phyloP scores from a whole-genome alignment of 2,329 filamentous ascomycete species.

The Calonectria pteridis region DNA sequence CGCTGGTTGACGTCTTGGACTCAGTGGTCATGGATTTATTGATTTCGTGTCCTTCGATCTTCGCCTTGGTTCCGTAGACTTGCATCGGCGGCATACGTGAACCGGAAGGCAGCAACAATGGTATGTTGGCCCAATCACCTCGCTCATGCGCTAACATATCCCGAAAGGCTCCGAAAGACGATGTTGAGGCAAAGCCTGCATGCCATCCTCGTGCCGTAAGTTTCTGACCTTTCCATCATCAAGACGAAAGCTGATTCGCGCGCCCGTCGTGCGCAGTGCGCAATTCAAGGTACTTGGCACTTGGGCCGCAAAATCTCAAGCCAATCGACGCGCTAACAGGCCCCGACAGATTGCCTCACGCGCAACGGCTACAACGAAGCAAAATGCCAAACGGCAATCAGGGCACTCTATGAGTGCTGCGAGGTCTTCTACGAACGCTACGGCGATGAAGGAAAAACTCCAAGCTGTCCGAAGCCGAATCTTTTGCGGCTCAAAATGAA shows the following conservation, averaged over 20 bases:
- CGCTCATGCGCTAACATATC: neutral
- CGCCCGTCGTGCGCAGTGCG: slow-evolving; percentile 71
- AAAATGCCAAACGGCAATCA: slow-evolving; percentile 82
- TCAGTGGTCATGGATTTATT: neutral
- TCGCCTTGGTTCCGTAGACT: neutral
- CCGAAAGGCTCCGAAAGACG: slow-evolving; percentile 67
- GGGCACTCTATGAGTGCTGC: slow-evolving; percentile 94
- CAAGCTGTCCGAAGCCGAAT: slow-evolving; percentile 87
- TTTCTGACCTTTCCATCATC: slow-evolving; percentile 17
- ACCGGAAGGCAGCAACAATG: slow-evolving; percentile 9
- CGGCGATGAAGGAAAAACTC: slow-evolving; percentile 80
- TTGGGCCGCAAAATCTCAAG: neutral
- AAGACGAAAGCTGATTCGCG: slow-evolving; percentile 16
- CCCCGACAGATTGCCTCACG: slow-evolving; percentile 79
- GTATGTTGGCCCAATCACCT: neutral
- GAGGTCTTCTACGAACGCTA: slow-evolving; percentile 85
- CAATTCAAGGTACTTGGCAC: slow-evolving; percentile 79
- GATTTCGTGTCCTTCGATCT: slow-evolving; percentile 2
- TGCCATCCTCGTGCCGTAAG: slow-evolving; percentile 88
- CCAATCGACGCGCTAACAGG: slow-evolving; percentile 13
- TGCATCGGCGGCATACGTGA: neutral
- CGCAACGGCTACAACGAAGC: slow-evolving; percentile 89
- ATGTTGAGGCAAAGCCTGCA: slow-evolving; percentile 80
- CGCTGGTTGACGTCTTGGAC: neutral
- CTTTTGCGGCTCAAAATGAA: slow-evolving; percentile 87